Evolutionary conservation across 2,329 filamentous ascomycete genomes (phyloP).

Genomic region (Gliomastix tumulicola): DNA sequence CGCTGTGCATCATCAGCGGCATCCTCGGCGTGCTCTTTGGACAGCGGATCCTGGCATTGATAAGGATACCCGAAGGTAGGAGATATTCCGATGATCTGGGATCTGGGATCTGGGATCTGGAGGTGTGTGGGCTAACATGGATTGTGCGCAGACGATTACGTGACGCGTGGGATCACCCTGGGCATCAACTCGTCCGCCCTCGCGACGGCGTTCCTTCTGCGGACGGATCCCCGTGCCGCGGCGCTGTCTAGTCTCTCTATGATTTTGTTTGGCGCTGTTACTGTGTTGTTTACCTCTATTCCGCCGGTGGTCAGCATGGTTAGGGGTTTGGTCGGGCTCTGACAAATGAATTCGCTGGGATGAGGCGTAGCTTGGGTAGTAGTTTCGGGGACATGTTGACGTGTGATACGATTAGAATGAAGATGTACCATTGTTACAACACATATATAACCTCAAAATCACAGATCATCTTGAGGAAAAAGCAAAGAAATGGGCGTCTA

Average conservation of each 20-base stretch:
- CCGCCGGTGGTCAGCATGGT: constrained; percentile 42
- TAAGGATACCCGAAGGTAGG: constrained; percentile 47
- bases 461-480: no score
- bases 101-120: no score
- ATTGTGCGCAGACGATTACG: constrained; percentile 56
- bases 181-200: constrained; percentile 55
- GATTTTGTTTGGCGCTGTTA: constrained; percentile 54
- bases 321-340: constrained; percentile 1
- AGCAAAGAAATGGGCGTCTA: no score
- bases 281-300: constrained; percentile 50
- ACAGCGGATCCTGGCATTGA: constrained; percentile 33
- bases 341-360: neutral
- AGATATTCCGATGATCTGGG: no score
- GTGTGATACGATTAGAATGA: no score
- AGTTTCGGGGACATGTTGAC: no score
- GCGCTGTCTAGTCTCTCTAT: constrained; percentile 53
- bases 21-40: constrained; percentile 53
- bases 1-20: constrained; percentile 51
- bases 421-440: no score
- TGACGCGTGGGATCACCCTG: constrained; percentile 55
- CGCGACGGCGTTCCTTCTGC: constrained; percentile 48
- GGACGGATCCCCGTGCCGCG: constrained; percentile 50
- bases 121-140: no score
- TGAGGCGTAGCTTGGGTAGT: no score
- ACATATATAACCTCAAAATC: no score